These are phyloP conservation scores for Trichoderma lentiforme DNA, from an alignment of 2,329 filamentous ascomycete species.

Conservation along the genomic window DNA sequence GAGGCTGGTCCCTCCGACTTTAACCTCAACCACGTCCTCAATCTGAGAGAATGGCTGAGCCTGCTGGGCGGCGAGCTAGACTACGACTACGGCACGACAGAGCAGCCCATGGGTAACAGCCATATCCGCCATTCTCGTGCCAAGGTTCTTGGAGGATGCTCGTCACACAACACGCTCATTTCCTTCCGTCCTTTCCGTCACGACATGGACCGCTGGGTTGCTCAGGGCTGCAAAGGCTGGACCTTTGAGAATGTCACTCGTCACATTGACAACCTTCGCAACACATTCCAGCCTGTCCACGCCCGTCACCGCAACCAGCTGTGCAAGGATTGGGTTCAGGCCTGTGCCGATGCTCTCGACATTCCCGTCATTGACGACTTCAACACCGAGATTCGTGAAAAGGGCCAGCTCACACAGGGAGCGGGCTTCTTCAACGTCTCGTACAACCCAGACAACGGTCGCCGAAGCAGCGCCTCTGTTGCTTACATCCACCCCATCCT, in stretches of 20 bases:
- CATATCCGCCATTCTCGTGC: slow-evolving; percentile 88
- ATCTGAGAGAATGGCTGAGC: slow-evolving; percentile 82
- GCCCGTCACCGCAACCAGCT: slow-evolving; percentile 83
- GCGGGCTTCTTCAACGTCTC: slow-evolving; percentile 89
- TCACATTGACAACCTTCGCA: slow-evolving; percentile 77
- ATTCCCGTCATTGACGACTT: slow-evolving; percentile 83
- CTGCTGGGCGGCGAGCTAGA: slow-evolving; percentile 84
- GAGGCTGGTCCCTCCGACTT: slow-evolving; percentile 89
- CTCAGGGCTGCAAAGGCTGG: slow-evolving; percentile 80
- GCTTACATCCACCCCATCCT: slow-evolving; percentile 93
- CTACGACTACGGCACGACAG: slow-evolving; percentile 85
- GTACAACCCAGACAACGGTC: slow-evolving; percentile 86
- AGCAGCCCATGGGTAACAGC: slow-evolving; percentile 89
- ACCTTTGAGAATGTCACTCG: slow-evolving; percentile 81
- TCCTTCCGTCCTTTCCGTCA: slow-evolving; percentile 90
- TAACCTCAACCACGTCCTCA: slow-evolving; percentile 80
- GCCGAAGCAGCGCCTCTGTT: slow-evolving; percentile 80
- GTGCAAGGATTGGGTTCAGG: slow-evolving; percentile 83
- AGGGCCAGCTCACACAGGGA: slow-evolving; percentile 68
- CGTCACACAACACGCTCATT: slow-evolving; percentile 90
- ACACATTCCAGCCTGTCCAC: slow-evolving; percentile 88
- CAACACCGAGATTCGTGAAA: slow-evolving; percentile 75
- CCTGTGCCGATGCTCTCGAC: slow-evolving; percentile 73
- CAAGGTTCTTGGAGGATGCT: slow-evolving; percentile 89
- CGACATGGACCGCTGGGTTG: slow-evolving; percentile 81